Percentiles rank a stretch among this genome's conserved stretches.
phyloP scores from a whole-genome alignment of 176 grass and related monocot genomes.

The Urochloa ruziziensis region DNA sequence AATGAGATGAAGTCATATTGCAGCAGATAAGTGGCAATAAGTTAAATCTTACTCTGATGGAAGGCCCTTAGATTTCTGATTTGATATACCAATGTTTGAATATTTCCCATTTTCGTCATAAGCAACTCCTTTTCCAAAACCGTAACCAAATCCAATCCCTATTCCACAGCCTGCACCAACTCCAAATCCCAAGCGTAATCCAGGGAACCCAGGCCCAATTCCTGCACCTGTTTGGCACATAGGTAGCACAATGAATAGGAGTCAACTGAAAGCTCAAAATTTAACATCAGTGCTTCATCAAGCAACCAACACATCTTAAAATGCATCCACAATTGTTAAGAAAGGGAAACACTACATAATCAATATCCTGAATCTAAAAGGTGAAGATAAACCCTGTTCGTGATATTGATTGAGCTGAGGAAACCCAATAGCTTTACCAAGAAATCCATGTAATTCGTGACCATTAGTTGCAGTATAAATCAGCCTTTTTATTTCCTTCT shows the following conservation, averaged over 20 bases:
- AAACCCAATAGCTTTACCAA: background rate
- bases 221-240: slow-evolving; percentile 38
- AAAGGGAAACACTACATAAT: background rate
- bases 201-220: slow-evolving; percentile 58
- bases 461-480: background rate
- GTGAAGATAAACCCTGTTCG: background rate
- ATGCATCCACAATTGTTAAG: background rate
- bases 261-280: background rate
- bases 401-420: background rate
- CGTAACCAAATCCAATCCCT: slow-evolving; percentile 67
- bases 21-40: background rate
- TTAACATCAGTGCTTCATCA: background rate
- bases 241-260: background rate
- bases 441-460: background rate
- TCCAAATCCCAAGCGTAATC: slow-evolving; percentile 53
- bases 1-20: background rate
- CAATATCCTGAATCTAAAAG: background rate
- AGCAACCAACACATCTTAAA: background rate
- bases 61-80: slow-evolving; percentile 10
- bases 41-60: slow-evolving; percentile 49
- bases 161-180: slow-evolving; percentile 62
- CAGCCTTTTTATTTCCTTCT: background rate
- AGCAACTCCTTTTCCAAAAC: slow-evolving; percentile 54
- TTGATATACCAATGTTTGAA: slow-evolving; percentile 54
- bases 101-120: slow-evolving; percentile 52